Conservation (phyloP, 768 basidiomycete genomes). For the Russula lepida region DNA sequence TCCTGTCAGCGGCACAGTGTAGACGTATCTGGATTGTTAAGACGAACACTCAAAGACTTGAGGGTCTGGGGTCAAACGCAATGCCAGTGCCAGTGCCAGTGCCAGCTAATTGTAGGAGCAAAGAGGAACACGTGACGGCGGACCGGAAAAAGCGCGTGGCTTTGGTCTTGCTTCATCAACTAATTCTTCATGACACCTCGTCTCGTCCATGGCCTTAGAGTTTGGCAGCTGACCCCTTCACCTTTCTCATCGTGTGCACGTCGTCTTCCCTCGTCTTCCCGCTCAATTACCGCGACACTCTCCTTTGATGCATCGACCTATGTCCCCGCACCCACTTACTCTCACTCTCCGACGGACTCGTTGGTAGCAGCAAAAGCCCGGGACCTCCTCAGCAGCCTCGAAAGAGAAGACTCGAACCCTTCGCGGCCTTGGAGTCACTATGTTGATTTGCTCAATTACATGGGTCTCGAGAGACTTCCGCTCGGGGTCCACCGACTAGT, state of each 20-base stretch:
- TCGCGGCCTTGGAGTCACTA: constrained; percentile 61
- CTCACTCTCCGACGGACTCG: constrained; percentile 15
- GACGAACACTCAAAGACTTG: not conserved
- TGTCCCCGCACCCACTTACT: not conserved
- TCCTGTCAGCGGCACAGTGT: not conserved
- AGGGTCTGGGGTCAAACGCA: no score
- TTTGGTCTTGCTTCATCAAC: not conserved
- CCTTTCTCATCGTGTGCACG: not conserved
- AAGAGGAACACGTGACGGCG: constrained; percentile 3
- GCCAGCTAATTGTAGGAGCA: no score
- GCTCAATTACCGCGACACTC: not conserved
- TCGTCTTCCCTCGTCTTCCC: constrained; percentile 4
- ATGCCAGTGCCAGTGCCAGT: no score
- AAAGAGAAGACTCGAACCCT: constrained; percentile 24
- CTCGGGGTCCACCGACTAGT: constrained; percentile 61
- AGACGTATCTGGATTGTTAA: not conserved
- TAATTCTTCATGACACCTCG: constrained; percentile 17
- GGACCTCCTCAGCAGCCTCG: constrained; percentile 17
- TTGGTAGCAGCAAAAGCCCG: constrained; percentile 16
- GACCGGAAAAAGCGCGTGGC: not conserved
- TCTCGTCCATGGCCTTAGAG: constrained; percentile 11
- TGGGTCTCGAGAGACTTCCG: constrained; percentile 45
- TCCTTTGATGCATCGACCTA: not conserved
- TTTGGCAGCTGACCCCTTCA: constrained; percentile 5
- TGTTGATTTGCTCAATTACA: constrained; percentile 42